Evolutionary conservation across 108 stramenopile species (phyloP).

Genomic region (Pseudonitzschia multiseries): DNA sequence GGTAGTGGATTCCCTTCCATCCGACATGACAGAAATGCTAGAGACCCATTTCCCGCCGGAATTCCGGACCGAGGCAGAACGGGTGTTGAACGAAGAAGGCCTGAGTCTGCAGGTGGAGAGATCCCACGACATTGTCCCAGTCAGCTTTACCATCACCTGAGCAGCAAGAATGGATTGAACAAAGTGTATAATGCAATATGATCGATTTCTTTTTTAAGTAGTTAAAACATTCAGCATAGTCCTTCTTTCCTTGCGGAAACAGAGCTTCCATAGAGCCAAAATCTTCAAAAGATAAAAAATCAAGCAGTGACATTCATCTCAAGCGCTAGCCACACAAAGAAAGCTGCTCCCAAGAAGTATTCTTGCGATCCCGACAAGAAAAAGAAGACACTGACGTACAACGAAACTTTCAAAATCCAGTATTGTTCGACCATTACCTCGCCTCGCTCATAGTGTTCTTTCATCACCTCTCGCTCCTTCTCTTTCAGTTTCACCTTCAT

Average conservation of each 20-base stretch:
- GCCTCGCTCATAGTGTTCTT: slow-evolving; percentile 32
- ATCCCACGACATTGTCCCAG: background rate
- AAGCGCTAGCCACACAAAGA: slow-evolving; percentile 40
- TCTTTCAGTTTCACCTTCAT: slow-evolving; percentile 27
- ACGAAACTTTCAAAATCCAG: slow-evolving; percentile 36
- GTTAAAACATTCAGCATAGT: background rate
- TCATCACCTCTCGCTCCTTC: slow-evolving; percentile 27
- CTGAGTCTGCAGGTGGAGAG: slow-evolving; percentile 12
- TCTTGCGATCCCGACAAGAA: slow-evolving; percentile 39
- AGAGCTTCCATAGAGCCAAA: too few species aligned
- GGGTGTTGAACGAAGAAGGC: slow-evolving; percentile 62
- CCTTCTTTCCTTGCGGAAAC: too few species aligned
- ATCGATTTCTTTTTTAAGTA: background rate
- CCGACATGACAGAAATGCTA: slow-evolving; percentile 72
- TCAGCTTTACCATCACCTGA: background rate
- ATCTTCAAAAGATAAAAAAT: too few species aligned
- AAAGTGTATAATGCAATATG: too few species aligned
- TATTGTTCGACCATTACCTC: slow-evolving; percentile 44
- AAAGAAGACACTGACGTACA: slow-evolving; percentile 42
- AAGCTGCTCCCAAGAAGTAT: slow-evolving; percentile 37
- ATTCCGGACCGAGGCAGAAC: slow-evolving; percentile 52
- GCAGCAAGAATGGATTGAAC: background rate
- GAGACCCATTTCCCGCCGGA: slow-evolving; percentile 57
- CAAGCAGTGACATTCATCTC: slow-evolving; percentile 27
- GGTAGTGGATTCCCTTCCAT: slow-evolving; percentile 52